Evolutionary conservation across 306 rosid species (phyloP).

Genomic region (Calophaca sinica): DNA sequence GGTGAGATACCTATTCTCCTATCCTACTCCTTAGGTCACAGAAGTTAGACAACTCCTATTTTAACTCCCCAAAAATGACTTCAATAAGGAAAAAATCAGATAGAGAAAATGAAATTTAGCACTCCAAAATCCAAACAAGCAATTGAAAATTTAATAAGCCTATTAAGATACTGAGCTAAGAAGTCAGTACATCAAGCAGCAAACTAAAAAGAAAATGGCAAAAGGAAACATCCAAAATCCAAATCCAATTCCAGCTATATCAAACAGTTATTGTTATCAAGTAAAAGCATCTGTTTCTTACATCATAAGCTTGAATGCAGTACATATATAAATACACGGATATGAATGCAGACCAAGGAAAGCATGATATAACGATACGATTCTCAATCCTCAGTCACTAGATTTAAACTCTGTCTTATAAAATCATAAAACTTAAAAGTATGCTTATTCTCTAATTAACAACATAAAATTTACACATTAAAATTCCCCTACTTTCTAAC

Average conservation of each 20-base stretch:
- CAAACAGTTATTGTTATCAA: neutral
- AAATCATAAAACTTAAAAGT: neutral
- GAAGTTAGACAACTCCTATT: constrained; percentile 5
- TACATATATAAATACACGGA: neutral
- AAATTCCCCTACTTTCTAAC: neutral
- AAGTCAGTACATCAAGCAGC: neutral
- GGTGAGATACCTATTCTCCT: neutral
- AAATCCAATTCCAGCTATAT: neutral
- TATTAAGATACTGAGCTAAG: neutral
- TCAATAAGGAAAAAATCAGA: neutral
- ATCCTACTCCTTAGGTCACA: neutral
- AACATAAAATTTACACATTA: constrained; percentile 22
- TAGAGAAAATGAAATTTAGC: neutral
- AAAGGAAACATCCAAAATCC: constrained; percentile 23
- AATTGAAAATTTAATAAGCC: constrained; percentile 15
- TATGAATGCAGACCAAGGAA: neutral
- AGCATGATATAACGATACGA: neutral
- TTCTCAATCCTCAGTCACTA: constrained; percentile 16
- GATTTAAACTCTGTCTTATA: neutral
- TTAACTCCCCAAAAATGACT: neutral
- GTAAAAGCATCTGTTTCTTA: constrained; percentile 1
- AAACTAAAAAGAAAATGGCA: neutral
- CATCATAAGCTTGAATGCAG: constrained; percentile 17
- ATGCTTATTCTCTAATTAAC: constrained; percentile 25
- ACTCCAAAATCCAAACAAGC: constrained; percentile 7